Percentiles rank a stretch among this genome's conserved stretches.
These are phyloP conservation scores for Sphagnurus paluster DNA, from an alignment of 1,284 basidiomycete species.

Conservation along the genomic window DNA sequence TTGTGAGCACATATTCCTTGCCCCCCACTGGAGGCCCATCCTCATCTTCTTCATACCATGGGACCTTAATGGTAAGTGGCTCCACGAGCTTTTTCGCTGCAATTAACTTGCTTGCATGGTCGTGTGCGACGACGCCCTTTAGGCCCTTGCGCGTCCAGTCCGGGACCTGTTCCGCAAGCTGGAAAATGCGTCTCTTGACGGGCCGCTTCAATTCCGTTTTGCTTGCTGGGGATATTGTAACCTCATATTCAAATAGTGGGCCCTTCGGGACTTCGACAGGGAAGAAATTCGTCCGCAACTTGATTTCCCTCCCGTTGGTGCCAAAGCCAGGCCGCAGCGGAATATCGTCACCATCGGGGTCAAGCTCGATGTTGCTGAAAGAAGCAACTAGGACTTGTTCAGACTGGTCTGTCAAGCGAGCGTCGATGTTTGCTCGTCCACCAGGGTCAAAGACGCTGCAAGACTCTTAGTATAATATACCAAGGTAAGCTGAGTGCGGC, in stretches of 20 bases:
- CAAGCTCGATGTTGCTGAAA: slow-evolving; percentile 43
- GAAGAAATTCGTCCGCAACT: slow-evolving; percentile 75
- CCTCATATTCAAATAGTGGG: slow-evolving; percentile 68
- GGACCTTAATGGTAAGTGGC: slow-evolving; percentile 56
- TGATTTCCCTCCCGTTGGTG: slow-evolving; percentile 54
- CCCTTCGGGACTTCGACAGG: slow-evolving; percentile 63
- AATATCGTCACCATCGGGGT: slow-evolving; percentile 50
- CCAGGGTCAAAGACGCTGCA: slow-evolving; percentile 54
- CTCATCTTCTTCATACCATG: slow-evolving; percentile 69
- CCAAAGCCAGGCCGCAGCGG: slow-evolving; percentile 73
- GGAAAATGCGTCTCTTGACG: slow-evolving; percentile 67
- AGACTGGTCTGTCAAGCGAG: slow-evolving; percentile 55
- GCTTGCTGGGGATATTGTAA: slow-evolving; percentile 55
- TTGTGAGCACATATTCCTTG: slow-evolving; percentile 62
- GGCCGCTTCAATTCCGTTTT: slow-evolving; percentile 51
- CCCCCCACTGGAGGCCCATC: slow-evolving; percentile 39
- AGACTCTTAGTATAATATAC: slow-evolving; percentile 9
- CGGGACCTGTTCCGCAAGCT: slow-evolving; percentile 61
- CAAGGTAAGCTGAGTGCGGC: slow-evolving; percentile 8
- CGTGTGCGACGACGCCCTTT: slow-evolving; percentile 63
- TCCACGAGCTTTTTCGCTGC: slow-evolving; percentile 54
- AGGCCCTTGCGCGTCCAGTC: slow-evolving; percentile 58
- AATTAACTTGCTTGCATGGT: slow-evolving; percentile 65
- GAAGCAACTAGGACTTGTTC: slow-evolving; percentile 56
- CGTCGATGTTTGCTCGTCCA: slow-evolving; percentile 52